These are phyloP conservation scores for Cordyceps farinosa DNA, from an alignment of 2,329 filamentous ascomycete species.

Conservation along the genomic window DNA sequence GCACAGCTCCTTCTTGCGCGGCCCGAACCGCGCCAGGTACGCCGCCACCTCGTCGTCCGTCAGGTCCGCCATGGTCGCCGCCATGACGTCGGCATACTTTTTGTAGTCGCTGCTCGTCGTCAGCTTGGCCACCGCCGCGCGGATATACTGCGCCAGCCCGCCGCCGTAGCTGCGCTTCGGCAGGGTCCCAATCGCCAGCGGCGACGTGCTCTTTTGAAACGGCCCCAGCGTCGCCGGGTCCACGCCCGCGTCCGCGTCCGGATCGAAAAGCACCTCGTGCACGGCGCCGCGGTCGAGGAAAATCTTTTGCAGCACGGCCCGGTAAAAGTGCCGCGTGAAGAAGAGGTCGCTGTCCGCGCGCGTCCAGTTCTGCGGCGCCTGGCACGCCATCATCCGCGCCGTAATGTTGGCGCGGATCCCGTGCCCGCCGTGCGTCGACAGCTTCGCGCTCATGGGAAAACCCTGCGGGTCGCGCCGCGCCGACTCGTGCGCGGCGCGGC, in stretches of 20 bases:
- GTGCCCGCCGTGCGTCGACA: conserved; percentile 53
- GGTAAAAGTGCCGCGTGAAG: conserved; percentile 90
- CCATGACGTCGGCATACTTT: conserved; percentile 57
- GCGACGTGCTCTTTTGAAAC: conserved; percentile 62
- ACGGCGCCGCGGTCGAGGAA: conserved; percentile 83
- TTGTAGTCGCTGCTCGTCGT: conserved; percentile 54
- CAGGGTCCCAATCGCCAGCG: conserved; percentile 83
- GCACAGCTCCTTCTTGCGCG: conserved; percentile 74
- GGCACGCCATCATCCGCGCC: conserved; percentile 95
- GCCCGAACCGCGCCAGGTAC: conserved; percentile 64
- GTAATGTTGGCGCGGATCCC: conserved; percentile 91
- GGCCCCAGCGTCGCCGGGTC: conserved; percentile 32
- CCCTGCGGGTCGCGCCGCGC: conserved; percentile 80
- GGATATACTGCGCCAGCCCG: conserved; percentile 68
- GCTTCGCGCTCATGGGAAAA: conserved; percentile 81
- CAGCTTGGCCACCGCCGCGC: conserved; percentile 76
- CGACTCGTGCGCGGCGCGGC: conserved; percentile 64
- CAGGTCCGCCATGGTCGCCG: conserved; percentile 62
- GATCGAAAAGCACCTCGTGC: conserved; percentile 49
- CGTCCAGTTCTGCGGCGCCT: conserved; percentile 92
- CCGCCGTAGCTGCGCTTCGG: conserved; percentile 74
- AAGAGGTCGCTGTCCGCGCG: conserved; percentile 75
- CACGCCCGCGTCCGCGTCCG: conserved; percentile 19
- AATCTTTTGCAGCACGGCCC: conserved; percentile 85
- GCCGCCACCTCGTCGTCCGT: conserved; percentile 69